Evolutionary conservation across 2,329 filamentous ascomycete genomes (phyloP), one percentile per base, ranked within the genome.

Genomic region (Paraphoma chrysanthemicola): DNA sequence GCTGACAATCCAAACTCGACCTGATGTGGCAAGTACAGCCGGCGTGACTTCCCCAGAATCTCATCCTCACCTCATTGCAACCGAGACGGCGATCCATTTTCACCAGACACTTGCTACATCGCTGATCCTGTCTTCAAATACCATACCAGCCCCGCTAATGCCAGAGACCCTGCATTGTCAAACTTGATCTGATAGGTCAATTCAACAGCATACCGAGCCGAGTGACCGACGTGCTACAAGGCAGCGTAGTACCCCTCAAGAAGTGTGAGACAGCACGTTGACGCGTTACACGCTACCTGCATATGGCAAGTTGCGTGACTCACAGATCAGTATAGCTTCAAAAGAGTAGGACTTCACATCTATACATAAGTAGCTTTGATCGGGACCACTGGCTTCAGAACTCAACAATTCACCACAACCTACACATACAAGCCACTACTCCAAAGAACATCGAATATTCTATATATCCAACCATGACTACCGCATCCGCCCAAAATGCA

Each of bases 191-290:
- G 12, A 47, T 17, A 29, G 44, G 44, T 18, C 44, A 47, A 36
- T 47, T 47, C n/a, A n/a, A 17, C 7, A 47, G 30, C 44, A 47
- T 36, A n/a, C 44, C 43, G 28, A 47, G 29, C 44, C 44, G 44
- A 47, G 44, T 47, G 11, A 33, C 44, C 44, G 44, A 47, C 6
- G 9, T 30, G 7, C 30, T 14, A 30, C 12, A 14, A 5, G 12
- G 6, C 7, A 30, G 14, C 16, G 12, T 30, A 11, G 23, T 30
- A 45, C 17, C 18, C 16, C 14, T 29, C 14, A 30, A 47, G 44
- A 12, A 14, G 33, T 28, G 14, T 17, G 14, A 16, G 10, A 33
- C 18, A 30, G 12, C 28, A 8, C 16, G 14, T 46, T 46, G 29
- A 33, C 11, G n/a, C 44, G 16, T 31, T 17, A 42, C 11, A 4